Evolutionary conservation across 192 early-diverging fungal species (phyloP).

Genomic region (Backusella mclennaniae): DNA sequence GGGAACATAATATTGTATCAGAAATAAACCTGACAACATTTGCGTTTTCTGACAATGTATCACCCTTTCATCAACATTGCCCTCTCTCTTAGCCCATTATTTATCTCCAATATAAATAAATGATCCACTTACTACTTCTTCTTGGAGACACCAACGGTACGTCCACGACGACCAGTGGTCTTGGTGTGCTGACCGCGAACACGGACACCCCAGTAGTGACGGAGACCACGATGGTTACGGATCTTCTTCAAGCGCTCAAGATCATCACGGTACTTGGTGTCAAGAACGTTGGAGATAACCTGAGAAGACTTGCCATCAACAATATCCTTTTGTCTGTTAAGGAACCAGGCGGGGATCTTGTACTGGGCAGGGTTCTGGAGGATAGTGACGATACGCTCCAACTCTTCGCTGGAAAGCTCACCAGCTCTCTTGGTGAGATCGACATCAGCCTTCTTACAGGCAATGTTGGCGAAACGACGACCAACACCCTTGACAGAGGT

Average conservation of each 20-base stretch:
- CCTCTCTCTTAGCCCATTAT: not conserved
- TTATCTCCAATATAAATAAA: not conserved
- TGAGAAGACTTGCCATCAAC: conserved; percentile 94
- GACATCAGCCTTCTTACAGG: conserved; percentile 98
- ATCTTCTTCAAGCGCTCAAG: conserved; percentile 99
- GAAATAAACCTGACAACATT: not conserved
- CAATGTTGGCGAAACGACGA: conserved; percentile 96
- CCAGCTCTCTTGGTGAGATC: conserved; percentile 85
- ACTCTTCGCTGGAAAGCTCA: conserved; percentile 69
- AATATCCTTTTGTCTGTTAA: conserved; percentile 99
- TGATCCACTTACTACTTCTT: conserved; percentile 69
- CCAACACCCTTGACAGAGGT: conserved; percentile 98
- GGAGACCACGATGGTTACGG: conserved; percentile 97
- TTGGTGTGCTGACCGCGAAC: conserved; percentile 99
- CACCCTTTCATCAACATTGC: not conserved
- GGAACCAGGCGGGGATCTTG: conserved; percentile 99
- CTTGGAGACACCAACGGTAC: conserved; percentile 97
- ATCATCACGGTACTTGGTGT: conserved; percentile 98
- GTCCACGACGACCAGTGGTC: conserved; percentile 96
- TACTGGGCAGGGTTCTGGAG: conserved; percentile 99
- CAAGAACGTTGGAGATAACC: conserved; percentile 89
- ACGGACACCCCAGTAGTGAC: conserved; percentile 97
- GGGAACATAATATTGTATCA: not conserved
- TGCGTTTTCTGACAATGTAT: not conserved
- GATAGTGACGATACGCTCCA: conserved; percentile 97